Evolutionary conservation across 2,329 filamentous ascomycete genomes (phyloP).

Genomic region (Aphanocladium album): DNA sequence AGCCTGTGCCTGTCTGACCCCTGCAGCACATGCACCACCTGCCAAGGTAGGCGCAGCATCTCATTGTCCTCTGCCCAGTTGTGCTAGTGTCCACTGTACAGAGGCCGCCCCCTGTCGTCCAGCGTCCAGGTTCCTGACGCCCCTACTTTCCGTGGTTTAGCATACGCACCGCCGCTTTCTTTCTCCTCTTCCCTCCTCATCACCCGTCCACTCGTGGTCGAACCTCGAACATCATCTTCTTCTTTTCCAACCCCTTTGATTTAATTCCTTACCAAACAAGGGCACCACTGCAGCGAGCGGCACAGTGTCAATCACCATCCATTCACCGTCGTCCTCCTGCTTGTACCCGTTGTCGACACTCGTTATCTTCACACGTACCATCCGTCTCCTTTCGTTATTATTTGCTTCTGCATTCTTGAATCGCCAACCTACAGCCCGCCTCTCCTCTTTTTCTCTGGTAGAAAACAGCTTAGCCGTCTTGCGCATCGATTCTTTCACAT

Average conservation of each 20-base stretch:
- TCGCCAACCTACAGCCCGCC: neutral
- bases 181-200: neutral
- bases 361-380: neutral
- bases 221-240: neutral
- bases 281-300: neutral
- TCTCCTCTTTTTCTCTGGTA: constrained; percentile 11
- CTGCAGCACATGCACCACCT: neutral
- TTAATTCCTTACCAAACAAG: neutral
- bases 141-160: neutral
- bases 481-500: neutral
- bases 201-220: neutral
- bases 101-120: neutral
- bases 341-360: constrained; percentile 4
- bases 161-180: neutral
- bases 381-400: constrained; percentile 16
- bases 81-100: neutral
- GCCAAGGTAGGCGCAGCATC: constrained; percentile 6
- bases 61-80: no score
- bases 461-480: neutral
- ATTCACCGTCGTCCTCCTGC: neutral
- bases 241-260: neutral
- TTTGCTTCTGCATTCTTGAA: constrained; percentile 7
- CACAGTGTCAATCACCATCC: neutral
- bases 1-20: neutral
- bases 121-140: neutral